Evolutionary conservation across 2,329 filamentous ascomycete species (phyloP).

Genomic region (Colletotrichum simmondsii): DNA sequence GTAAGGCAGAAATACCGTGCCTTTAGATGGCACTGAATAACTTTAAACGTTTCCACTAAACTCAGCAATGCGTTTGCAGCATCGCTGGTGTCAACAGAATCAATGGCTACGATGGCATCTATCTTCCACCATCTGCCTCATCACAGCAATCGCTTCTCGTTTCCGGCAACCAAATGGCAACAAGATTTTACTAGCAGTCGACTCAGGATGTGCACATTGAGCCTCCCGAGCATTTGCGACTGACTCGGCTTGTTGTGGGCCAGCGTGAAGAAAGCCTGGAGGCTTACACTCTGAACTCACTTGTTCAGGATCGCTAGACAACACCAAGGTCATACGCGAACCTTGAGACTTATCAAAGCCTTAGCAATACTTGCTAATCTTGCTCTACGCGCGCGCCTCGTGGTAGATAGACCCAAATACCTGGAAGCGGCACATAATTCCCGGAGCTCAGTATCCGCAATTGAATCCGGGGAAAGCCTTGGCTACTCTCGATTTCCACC

Average conservation of each 20-base stretch:
- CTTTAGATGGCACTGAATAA: background rate
- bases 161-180: background rate
- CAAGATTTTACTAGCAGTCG: too few relatives aligned
- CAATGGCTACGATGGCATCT: background rate
- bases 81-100: background rate
- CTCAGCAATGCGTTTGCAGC: background rate
- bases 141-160: background rate
- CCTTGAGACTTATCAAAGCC: background rate
- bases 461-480: background rate
- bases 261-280: background rate
- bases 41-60: too few relatives aligned
- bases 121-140: background rate
- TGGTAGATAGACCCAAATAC: background rate
- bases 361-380: background rate
- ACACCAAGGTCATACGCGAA: background rate
- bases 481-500: too few relatives aligned
- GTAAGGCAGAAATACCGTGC: background rate
- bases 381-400: background rate
- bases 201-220: background rate
- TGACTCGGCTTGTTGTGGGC: background rate
- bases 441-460: background rate
- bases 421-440: background rate
- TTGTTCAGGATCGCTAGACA: background rate
- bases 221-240: background rate
- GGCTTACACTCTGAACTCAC: background rate